Evolutionary conservation across 805 yeast genomes (phyloP).

Genomic region (Yamadazyma philogaea): DNA sequence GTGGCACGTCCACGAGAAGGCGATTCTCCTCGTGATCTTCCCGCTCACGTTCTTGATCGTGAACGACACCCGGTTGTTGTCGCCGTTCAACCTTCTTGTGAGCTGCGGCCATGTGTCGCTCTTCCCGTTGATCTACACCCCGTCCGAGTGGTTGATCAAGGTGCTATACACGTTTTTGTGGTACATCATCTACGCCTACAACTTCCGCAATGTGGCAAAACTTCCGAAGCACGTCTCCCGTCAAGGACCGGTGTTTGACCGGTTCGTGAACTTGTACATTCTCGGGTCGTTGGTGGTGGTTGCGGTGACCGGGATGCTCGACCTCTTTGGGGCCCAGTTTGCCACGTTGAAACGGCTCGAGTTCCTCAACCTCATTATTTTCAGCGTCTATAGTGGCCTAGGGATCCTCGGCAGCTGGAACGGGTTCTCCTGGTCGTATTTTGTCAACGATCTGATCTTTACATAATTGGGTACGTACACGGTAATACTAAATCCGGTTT

Average conservation of each 20-base stretch:
- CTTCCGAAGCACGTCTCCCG: constrained; percentile 40
- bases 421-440: constrained; percentile 84
- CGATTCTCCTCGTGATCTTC: constrained; percentile 81
- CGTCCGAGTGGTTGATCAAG: constrained; percentile 78
- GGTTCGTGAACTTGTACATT: constrained; percentile 64
- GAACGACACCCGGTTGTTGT: constrained; percentile 66
- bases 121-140: constrained; percentile 80
- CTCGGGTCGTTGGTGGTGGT: constrained; percentile 68
- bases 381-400: constrained; percentile 80
- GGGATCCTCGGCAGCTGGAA: constrained; percentile 88
- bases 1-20: constrained; percentile 99
- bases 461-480: background rate
- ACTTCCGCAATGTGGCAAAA: constrained; percentile 66
- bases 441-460: constrained; percentile 66
- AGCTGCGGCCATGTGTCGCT: constrained; percentile 83
- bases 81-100: constrained; percentile 67
- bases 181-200: constrained; percentile 73
- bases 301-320: constrained; percentile 38
- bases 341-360: constrained; percentile 57
- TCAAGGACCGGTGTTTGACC: constrained; percentile 51
- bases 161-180: constrained; percentile 75
- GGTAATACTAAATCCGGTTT: no score
- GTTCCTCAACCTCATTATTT: constrained; percentile 74
- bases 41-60: constrained; percentile 80
- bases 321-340: constrained; percentile 54